Evolutionary conservation across 2,329 filamentous ascomycete species (phyloP).

Genomic region (Nigrospora osmanthi): DNA sequence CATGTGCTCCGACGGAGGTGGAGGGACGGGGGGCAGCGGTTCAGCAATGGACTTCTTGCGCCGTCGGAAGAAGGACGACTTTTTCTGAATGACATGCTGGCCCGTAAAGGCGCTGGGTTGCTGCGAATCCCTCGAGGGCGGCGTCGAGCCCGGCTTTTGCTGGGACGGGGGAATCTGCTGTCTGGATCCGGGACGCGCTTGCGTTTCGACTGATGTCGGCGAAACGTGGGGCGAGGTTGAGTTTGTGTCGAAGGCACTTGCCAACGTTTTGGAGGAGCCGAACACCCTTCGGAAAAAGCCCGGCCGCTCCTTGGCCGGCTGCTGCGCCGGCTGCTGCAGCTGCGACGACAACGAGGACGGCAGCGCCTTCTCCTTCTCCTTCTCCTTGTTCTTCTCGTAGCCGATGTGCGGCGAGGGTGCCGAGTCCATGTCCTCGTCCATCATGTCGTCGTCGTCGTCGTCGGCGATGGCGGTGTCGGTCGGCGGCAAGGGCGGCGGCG

Average conservation of each 20-base stretch:
- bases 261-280: constrained; percentile 54
- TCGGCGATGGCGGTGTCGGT: not conserved
- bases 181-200: constrained; percentile 30
- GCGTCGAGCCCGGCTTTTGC: constrained; percentile 32
- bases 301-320: constrained; percentile 54
- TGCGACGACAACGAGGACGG: constrained; percentile 25
- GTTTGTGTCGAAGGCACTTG: constrained; percentile 1
- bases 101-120: constrained; percentile 20
- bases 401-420: constrained; percentile 51
- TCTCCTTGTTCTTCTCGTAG: constrained; percentile 52
- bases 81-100: constrained; percentile 64
- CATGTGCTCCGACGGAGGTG: constrained; percentile 12
- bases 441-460: not conserved
- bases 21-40: constrained; percentile 48
- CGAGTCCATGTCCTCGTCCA: constrained; percentile 30
- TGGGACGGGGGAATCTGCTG: constrained; percentile 8
- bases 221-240: constrained; percentile 21
- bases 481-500: not conserved
- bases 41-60: constrained; percentile 86
- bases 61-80: constrained; percentile 90
- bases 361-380: constrained; percentile 36
- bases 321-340: too few species aligned
- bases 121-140: constrained; percentile 45
- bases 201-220: constrained; percentile 26
- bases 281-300: constrained; percentile 95